Conservation (phyloP, 2,329 filamentous ascomycete genomes). For the Sclerotinia sclerotiorum region DNA sequence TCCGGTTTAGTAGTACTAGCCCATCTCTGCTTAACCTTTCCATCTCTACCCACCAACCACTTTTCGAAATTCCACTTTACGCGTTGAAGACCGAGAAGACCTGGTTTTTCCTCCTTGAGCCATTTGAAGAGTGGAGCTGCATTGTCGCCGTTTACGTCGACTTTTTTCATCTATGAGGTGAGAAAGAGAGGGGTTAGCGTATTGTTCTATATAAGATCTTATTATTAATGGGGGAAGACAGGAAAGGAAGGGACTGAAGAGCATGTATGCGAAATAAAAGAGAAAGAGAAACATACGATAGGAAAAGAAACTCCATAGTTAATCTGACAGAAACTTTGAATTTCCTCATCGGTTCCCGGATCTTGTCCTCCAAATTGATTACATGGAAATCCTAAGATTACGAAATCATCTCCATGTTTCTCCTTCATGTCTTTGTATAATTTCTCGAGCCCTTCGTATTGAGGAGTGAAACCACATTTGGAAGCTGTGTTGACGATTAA, state of each 20-base stretch:
- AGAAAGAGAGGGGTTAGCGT: not conserved
- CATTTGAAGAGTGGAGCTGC: slow-evolving; percentile 79
- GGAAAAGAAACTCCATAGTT: slow-evolving; percentile 96
- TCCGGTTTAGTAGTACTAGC: slow-evolving; percentile 87
- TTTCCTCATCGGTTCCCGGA: slow-evolving; percentile 71
- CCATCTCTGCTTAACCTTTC: slow-evolving; percentile 82
- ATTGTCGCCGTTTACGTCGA: slow-evolving; percentile 86
- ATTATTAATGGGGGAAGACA: no score
- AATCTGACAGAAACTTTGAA: slow-evolving; percentile 81
- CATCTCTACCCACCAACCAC: slow-evolving; percentile 85
- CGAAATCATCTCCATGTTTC: slow-evolving; percentile 66
- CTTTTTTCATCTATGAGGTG: slow-evolving; percentile 65
- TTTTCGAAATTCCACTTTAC: slow-evolving; percentile 99
- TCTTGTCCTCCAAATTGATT: slow-evolving; percentile 96
- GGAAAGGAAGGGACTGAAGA: not conserved
- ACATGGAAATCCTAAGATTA: slow-evolving; percentile 93
- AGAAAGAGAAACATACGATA: slow-evolving; percentile 54
- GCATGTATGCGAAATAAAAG: no score
- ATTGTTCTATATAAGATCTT: not conserved
- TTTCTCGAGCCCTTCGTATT: slow-evolving; percentile 87
- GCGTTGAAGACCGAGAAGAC: slow-evolving; percentile 81
- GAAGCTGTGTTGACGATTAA: slow-evolving; percentile 97
- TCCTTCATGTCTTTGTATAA: slow-evolving; percentile 77
- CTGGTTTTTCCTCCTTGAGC: slow-evolving; percentile 71
- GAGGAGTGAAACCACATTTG: slow-evolving; percentile 98